Conservation (phyloP, 2,329 filamentous ascomycete species). For the Colletotrichum musicola region DNA sequence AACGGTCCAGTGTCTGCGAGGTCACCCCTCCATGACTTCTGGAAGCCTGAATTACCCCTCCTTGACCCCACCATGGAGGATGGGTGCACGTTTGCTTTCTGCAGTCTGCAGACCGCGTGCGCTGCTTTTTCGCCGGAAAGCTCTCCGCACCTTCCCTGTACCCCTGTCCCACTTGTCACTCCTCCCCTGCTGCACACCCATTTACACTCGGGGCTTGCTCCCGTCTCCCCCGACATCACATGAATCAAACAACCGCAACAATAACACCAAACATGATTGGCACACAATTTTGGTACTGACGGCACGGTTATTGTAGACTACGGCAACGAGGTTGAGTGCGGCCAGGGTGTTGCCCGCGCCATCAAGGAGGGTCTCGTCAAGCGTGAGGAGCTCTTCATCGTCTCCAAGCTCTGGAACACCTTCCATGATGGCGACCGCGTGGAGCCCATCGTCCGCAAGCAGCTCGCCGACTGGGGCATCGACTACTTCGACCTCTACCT, state of each 20-base stretch:
- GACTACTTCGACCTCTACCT: conserved; percentile 94
- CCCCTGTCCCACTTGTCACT: conserved; percentile 14
- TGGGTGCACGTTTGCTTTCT: conserved; percentile 23
- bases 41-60: conserved; percentile 34
- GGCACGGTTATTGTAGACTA: conserved; percentile 69
- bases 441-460: conserved; percentile 79
- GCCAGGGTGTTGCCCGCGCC: conserved; percentile 81
- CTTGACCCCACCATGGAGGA: conserved; percentile 38
- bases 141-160: conserved; percentile 25
- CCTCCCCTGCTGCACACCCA: conserved; percentile 13
- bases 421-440: conserved; percentile 87
- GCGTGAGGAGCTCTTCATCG: conserved; percentile 90
- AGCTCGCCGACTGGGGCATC: conserved; percentile 84
- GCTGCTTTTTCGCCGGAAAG: conserved; percentile 30
- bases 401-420: conserved; percentile 93
- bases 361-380: conserved; percentile 86
- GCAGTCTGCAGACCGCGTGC: conserved; percentile 11
- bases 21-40: conserved; percentile 19
- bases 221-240: conserved; percentile 19
- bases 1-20: conserved; percentile 12
- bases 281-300: conserved; percentile 7
- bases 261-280: neutral
- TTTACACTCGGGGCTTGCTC: conserved; percentile 22
- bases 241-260: neutral
- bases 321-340: conserved; percentile 84